Base-by-base conservation (phyloP, 2,329 filamentous ascomycete species). In the Escovopsis sp. region DNA sequence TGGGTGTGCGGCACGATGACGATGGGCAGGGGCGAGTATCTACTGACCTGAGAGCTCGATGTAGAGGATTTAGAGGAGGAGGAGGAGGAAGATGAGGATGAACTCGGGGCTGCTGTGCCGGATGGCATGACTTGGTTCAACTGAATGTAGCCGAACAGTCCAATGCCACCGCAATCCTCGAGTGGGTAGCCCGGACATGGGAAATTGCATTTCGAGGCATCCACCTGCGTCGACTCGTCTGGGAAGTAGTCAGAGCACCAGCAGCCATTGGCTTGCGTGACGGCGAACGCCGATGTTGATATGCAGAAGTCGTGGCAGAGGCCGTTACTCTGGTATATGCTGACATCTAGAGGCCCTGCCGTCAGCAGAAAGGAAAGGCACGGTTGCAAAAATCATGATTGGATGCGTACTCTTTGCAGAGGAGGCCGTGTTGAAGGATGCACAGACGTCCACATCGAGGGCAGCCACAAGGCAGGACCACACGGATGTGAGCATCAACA, bases 231-330 rank as follows among this genome's bases (percentile, higher is more conserved):
- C 15, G 53, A 54, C 29, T 62, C 48, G 39, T 64, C 64, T 8
- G 84, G 84, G 2, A 68, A 67, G 51, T 78, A 78, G 55, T 86
- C 71, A 32, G 80, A 79, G 57, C 84, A 89, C 81, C 81, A 89
- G 56, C 84, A 89, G 40, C 68, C 59, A 29, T 74, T 64, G 13
- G 61, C 68, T 50, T 84, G 72, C 1, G 87, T 64, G 38, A 89
- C 66, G 48, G 80, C 81, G 47, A 79, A 84, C 33, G 82, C 81
- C 48, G 68, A 82, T 13, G 15, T 55, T 52, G 25, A 30, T 29
- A 24, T 51, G 60, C 84, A 89, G 39, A 68, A 68, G 39, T 72
- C 62, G 39, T 66, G 61, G 55, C 84, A 89, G 11, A 77, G 68
- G 27, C 82, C 82, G 50, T 84, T 77, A 15, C 81, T 82, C 56